Conservation (phyloP, 1,284 basidiomycete species). For the Ceratobasidium papillatum region DNA sequence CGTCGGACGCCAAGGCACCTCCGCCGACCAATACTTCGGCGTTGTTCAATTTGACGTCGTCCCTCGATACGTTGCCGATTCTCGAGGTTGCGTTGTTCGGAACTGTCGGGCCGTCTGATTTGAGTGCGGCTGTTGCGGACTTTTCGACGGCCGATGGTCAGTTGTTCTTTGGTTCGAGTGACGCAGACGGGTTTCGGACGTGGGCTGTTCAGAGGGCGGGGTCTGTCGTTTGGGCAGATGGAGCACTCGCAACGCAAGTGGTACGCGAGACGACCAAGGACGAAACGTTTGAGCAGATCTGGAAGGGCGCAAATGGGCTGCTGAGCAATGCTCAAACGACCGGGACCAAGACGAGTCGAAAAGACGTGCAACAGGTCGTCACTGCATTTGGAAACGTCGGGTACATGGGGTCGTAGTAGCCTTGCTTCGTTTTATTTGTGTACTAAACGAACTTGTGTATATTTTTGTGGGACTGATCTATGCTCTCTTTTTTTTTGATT, state of each 20-base stretch:
- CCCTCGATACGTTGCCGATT: slow-evolving; percentile 59
- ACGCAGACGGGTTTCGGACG: slow-evolving; percentile 59
- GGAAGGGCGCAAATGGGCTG: slow-evolving; percentile 55
- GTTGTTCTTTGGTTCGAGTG: slow-evolving; percentile 67
- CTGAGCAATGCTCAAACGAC: slow-evolving; percentile 40
- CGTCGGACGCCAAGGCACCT: slow-evolving; percentile 48
- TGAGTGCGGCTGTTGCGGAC: slow-evolving; percentile 60
- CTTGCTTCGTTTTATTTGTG: neutral
- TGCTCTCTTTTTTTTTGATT: slow-evolving; percentile 13
- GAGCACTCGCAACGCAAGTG: slow-evolving; percentile 59
- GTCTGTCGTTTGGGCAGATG: slow-evolving; percentile 62
- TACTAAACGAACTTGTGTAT: slow-evolving; percentile 9
- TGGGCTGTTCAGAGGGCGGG: slow-evolving; percentile 62
- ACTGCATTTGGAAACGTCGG: slow-evolving; percentile 41
- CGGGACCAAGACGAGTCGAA: slow-evolving; percentile 36
- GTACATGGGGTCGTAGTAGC: slow-evolving; percentile 38
- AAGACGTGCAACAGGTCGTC: slow-evolving; percentile 40
- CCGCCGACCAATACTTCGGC: slow-evolving; percentile 58
- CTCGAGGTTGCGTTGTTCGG: slow-evolving; percentile 72
- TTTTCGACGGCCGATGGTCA: slow-evolving; percentile 61
- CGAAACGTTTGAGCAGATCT: slow-evolving; percentile 59
- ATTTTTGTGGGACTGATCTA: neutral
- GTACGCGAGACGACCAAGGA: slow-evolving; percentile 61
- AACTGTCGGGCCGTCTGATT: slow-evolving; percentile 59
- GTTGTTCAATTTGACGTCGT: slow-evolving; percentile 51